Conservation (phyloP, 2,329 filamentous ascomycete genomes). For the Neopestalotiopsis sp. region DNA sequence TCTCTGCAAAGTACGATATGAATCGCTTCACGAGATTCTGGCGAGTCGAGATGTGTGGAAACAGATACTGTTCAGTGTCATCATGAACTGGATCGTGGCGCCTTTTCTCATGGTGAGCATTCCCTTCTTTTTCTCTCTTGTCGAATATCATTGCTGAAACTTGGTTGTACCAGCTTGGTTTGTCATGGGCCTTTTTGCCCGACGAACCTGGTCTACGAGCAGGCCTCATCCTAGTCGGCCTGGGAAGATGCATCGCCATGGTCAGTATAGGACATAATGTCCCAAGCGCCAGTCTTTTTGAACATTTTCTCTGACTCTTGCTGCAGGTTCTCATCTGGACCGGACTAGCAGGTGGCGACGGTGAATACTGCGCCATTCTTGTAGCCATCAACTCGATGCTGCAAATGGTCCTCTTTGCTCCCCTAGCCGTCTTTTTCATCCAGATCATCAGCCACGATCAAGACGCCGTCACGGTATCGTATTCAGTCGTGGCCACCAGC, state of each 20-base stretch:
- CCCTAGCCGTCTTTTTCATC: conserved; percentile 72
- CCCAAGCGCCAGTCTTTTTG: too few species aligned
- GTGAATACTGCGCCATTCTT: conserved; percentile 82
- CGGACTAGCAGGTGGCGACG: conserved; percentile 74
- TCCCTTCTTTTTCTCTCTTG: too few species aligned
- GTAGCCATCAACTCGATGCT: conserved; percentile 77
- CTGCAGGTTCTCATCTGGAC: conserved; percentile 73
- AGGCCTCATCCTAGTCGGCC: conserved; percentile 80
- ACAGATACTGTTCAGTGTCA: conserved; percentile 77
- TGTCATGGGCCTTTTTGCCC: conserved; percentile 72
- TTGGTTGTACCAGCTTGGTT: conserved; percentile 52
- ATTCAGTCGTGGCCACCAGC: conserved; percentile 74
- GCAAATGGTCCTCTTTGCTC: conserved; percentile 76
- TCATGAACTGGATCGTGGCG: conserved; percentile 84
- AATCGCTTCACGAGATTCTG: conserved; percentile 73
- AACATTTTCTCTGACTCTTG: too few species aligned
- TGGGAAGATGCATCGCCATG: conserved; percentile 90
- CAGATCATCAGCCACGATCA: conserved; percentile 63
- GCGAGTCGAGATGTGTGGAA: conserved; percentile 69
- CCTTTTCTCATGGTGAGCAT: conserved; percentile 76
- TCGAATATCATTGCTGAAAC: not conserved
- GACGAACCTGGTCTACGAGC: conserved; percentile 62
- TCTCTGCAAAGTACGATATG: conserved; percentile 83
- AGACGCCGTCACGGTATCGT: conserved; percentile 49
- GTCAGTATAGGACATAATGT: conserved; percentile 46